phyloP scores from a whole-genome alignment of 164 flowering plant genomes.

The Kalanchoe fedtschenkoi region DNA sequence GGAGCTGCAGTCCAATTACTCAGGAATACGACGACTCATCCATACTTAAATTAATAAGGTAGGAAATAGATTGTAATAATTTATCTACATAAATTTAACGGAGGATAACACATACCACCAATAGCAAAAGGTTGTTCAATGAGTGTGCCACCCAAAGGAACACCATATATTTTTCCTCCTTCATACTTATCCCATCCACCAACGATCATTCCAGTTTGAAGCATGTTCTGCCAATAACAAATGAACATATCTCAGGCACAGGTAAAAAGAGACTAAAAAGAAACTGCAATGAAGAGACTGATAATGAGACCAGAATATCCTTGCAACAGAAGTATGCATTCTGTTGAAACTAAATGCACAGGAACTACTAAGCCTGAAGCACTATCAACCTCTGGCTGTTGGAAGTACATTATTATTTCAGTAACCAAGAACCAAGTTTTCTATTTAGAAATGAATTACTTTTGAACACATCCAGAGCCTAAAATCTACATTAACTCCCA shows the following conservation, averaged over 20 bases:
- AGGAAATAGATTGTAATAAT: too few species aligned
- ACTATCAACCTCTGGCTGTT: too few species aligned
- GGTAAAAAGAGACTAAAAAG: neutral
- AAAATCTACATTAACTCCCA: neutral
- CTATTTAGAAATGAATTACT: too few species aligned
- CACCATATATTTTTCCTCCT: conserved; percentile 29
- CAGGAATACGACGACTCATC: too few species aligned
- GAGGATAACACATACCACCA: conserved; percentile 49
- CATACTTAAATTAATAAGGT: neutral
- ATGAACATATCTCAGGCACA: neutral
- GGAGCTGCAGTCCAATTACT: neutral
- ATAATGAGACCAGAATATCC: too few species aligned
- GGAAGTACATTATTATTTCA: too few species aligned
- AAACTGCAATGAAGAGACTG: neutral
- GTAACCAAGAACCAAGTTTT: too few species aligned
- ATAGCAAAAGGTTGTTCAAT: conserved; percentile 91
- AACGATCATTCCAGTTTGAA: conserved; percentile 83
- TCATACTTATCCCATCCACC: conserved; percentile 98
- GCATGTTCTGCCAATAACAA: conserved; percentile 47
- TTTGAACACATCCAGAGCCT: neutral
- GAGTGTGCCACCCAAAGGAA: conserved; percentile 46
- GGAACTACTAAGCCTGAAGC: neutral
- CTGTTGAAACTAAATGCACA: neutral
- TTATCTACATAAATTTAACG: neutral
- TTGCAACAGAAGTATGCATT: neutral